These are phyloP conservation scores for Phytopythium cucurbitacearum DNA, from an alignment of 352 stramenopile genomes.

Conservation along the genomic window DNA sequence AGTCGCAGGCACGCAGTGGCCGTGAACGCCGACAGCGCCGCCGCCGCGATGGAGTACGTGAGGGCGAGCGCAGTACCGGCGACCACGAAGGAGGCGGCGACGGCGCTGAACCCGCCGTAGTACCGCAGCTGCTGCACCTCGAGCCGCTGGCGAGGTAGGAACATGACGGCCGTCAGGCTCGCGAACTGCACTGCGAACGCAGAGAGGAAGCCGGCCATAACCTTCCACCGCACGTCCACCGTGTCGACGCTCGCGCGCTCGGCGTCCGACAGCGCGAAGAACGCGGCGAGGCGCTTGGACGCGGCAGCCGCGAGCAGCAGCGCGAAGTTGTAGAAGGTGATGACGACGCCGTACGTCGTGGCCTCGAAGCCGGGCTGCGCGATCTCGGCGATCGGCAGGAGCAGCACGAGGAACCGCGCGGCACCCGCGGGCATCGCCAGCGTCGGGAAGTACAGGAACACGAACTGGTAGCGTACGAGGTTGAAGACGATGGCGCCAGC, in stretches of 20 bases:
- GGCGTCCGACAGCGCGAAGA: conserved; percentile 32
- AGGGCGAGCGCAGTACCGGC: conserved; percentile 27
- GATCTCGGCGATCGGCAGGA: conserved; percentile 58
- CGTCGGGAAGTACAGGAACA: conserved; percentile 53
- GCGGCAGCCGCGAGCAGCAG: conserved; percentile 34
- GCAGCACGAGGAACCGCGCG: conserved; percentile 42
- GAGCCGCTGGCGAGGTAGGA: conserved; percentile 55
- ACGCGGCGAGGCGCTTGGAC: conserved; percentile 38
- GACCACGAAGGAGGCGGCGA: conserved; percentile 35
- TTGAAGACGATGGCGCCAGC: conserved; percentile 45
- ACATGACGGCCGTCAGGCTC: conserved; percentile 33
- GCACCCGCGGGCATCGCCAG: conserved; percentile 35
- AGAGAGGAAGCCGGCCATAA: conserved; percentile 48
- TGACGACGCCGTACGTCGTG: conserved; percentile 56
- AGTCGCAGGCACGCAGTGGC: conserved; percentile 61
- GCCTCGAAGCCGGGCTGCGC: conserved; percentile 49
- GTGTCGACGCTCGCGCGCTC: conserved; percentile 24
- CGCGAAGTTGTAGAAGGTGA: conserved; percentile 59
- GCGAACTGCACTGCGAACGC: conserved; percentile 40
- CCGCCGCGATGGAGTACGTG: conserved; percentile 35
- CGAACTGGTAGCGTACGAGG: conserved; percentile 38
- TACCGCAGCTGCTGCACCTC: conserved; percentile 61
- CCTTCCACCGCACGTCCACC: conserved; percentile 24
- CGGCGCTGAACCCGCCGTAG: conserved; percentile 52
- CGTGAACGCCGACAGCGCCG: conserved; percentile 41